phyloP scores from a whole-genome alignment of 1,284 basidiomycete species.

The Lignosus rhinocerotis region DNA sequence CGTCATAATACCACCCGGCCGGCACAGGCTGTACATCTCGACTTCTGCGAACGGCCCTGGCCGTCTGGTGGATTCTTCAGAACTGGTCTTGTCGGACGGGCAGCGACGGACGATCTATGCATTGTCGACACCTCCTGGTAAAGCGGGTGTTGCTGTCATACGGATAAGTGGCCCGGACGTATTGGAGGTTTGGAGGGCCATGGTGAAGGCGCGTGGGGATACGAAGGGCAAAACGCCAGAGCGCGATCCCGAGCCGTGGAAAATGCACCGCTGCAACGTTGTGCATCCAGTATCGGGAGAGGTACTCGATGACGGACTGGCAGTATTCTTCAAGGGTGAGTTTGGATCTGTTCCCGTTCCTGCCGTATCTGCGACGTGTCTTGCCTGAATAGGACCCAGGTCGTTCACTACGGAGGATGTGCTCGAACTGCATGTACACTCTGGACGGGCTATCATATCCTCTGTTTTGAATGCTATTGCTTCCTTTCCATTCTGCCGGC shows the following conservation, averaged over 20 bases:
- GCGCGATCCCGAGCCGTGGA: conserved; percentile 52
- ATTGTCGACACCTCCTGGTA: conserved; percentile 81
- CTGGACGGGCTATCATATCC: conserved; percentile 77
- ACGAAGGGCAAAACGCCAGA: conserved; percentile 19
- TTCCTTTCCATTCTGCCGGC: conserved; percentile 59
- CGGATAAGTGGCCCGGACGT: conserved; percentile 80
- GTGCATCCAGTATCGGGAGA: conserved; percentile 64
- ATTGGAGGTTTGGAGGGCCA: conserved; percentile 53
- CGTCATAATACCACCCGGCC: conserved; percentile 1
- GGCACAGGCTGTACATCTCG: conserved; percentile 9
- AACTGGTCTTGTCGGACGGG: conserved; percentile 49
- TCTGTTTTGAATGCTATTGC: conserved; percentile 68
- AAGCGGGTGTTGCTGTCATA: conserved; percentile 79
- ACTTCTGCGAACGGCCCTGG: background rate
- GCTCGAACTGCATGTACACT: conserved; percentile 87
- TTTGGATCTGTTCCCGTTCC: background rate
- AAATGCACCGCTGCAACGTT: conserved; percentile 69
- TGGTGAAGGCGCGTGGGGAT: conserved; percentile 42
- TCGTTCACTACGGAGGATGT: conserved; percentile 84
- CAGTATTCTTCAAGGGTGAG: conserved; percentile 79
- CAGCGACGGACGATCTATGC: conserved; percentile 82
- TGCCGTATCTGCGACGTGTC: background rate
- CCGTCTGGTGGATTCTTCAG: background rate
- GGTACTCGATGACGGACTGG: conserved; percentile 76
- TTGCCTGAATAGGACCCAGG: conserved; percentile 48